Percentiles rank a stretch among this genome's conserved stretches.
phyloP scores from a whole-genome alignment of 352 stramenopile genomes.

The Phytophthora parvispora region DNA sequence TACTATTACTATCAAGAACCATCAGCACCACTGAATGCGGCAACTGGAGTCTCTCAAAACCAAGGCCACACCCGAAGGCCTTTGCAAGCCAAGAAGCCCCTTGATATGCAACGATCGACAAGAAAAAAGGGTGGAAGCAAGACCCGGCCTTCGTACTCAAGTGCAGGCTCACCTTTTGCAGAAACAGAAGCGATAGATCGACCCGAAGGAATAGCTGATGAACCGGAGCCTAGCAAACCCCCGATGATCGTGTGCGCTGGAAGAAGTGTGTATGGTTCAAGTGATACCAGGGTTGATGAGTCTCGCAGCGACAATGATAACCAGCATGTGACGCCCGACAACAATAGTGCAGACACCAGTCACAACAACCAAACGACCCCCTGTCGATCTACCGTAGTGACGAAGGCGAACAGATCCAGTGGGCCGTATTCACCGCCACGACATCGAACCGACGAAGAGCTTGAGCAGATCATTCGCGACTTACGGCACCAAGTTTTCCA shows the following conservation, averaged over 20 bases:
- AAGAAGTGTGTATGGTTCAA: conserved; percentile 24
- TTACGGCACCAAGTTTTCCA: conserved; percentile 63
- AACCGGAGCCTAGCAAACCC: not conserved
- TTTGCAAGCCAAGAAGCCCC: conserved; percentile 22
- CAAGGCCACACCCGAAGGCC: conserved; percentile 3
- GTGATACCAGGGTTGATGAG: not conserved
- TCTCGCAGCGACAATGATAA: conserved; percentile 3
- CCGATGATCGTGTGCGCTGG: conserved; percentile 35
- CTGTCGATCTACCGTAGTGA: not conserved
- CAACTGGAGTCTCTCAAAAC: not conserved
- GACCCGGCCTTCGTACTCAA: not conserved
- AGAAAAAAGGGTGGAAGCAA: conserved; percentile 11
- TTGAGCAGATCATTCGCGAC: conserved; percentile 77
- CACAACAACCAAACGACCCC: conserved; percentile 1
- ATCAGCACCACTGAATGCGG: not conserved
- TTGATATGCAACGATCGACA: conserved; percentile 10
- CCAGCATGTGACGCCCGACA: not conserved
- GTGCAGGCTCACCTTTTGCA: not conserved
- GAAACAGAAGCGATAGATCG: not conserved
- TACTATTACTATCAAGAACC: conserved; percentile 40
- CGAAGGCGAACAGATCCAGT: conserved; percentile 1
- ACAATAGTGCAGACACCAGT: not conserved
- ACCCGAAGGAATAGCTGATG: not conserved
- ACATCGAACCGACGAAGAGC: conserved; percentile 60
- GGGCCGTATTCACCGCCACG: conserved; percentile 3